Evolutionary conservation across 495 filamentous ascomycete species (phyloP), one percentile per base, ranked within the genome.

Genomic region (Penicillium silybi): DNA sequence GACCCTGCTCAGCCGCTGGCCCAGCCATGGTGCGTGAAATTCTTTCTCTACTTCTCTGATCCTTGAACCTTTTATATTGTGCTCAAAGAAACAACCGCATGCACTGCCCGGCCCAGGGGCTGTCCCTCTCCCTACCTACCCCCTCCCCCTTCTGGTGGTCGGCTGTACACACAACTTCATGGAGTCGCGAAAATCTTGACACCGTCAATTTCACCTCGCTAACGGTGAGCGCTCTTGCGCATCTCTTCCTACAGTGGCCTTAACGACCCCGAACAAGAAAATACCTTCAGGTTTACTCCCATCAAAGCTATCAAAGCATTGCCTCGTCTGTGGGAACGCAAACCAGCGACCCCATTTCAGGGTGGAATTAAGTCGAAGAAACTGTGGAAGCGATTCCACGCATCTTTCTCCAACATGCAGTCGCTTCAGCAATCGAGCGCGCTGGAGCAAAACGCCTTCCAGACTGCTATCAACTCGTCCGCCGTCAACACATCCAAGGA

Each of bases 291-390:
- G 26, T 75, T 70, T 46, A 72, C 67, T 10, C 67, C 70, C 22
- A 66, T 68, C 52, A 72, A 70, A 54, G 54, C 58, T 32, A 34
- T 57, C 16, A 52, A 50, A 68, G 64, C 48, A 54, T 63, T 50
- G 37, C 76, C 64, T 52, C 81, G 59, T 68, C 65, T 70, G 68
- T 75, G 66, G 80, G 84, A 70, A 69, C 73, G 66, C 71, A 79
- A 65, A 72, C 82, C 77, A 59, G 80, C 71, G 65, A 85, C 64
- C 54, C 78, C 73, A 50, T 78, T 74, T 45, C 57, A 64, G 41
- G 53, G 65, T 22, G 73, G 67, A 18, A 60, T 68, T 22, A 72
- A 71, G 43, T 66, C 75, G 5, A 72, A 70, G 27, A 80, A 79
- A 44, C 56, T 81, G 41, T 81, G 78, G 78, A 81, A 81, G 54